Conservation (phyloP, 2,329 filamentous ascomycete genomes). For the Exophiala viscosa region DNA sequence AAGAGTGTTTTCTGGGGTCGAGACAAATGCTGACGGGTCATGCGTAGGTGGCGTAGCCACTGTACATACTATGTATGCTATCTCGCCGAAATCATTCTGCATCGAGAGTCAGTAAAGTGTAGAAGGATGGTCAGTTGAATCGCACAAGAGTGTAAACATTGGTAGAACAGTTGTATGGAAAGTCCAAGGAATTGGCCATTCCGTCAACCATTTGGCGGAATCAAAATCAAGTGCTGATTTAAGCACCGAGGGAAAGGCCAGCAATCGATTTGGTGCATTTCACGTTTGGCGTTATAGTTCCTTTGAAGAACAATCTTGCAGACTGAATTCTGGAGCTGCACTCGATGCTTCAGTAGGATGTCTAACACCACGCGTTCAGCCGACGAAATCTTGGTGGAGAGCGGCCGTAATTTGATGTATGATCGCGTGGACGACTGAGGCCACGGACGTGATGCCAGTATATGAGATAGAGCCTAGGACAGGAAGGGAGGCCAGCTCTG, state of each 20-base stretch:
- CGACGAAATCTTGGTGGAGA: background rate
- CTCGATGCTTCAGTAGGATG: background rate
- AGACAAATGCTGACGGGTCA: constrained; percentile 6
- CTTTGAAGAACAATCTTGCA: background rate
- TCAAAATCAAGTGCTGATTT: constrained; percentile 12
- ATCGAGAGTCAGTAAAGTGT: background rate
- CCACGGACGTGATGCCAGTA: too few species aligned
- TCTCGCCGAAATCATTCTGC: constrained; percentile 28
- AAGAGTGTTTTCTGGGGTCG: constrained; percentile 16
- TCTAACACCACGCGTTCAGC: too few species aligned
- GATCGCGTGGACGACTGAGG: too few species aligned
- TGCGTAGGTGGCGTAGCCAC: constrained; percentile 22
- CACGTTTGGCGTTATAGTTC: background rate
- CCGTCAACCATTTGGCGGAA: constrained; percentile 26
- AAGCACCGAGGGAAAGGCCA: constrained; percentile 8
- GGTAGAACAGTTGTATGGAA: constrained; percentile 24
- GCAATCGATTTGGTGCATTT: constrained; percentile 15
- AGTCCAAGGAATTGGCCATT: constrained; percentile 23
- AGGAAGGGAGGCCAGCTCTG: constrained; percentile 10
- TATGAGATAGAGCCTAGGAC: background rate
- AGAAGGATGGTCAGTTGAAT: background rate
- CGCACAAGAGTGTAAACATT: constrained; percentile 27
- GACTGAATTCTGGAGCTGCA: background rate
- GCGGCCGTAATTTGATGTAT: too few species aligned
- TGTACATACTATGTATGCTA: constrained; percentile 29